Evolutionary conservation across 768 basidiomycete species (phyloP).

Genomic region (Leccinum uliginosum): DNA sequence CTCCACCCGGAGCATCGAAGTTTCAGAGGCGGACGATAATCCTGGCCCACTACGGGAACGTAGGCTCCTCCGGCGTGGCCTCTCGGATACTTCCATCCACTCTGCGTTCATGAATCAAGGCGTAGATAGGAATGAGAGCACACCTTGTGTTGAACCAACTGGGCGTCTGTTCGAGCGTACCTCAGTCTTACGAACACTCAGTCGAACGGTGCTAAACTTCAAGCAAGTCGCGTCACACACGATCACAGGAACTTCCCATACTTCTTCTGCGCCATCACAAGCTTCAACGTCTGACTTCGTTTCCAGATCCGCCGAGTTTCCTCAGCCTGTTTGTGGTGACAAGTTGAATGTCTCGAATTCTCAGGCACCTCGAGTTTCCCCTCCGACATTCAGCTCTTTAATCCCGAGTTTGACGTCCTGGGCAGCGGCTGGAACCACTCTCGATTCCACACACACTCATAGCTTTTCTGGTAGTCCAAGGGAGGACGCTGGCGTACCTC

Average conservation of each 20-base stretch:
- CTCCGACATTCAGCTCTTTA: constrained; percentile 23
- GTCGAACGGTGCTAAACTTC: constrained; percentile 51
- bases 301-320: neutral
- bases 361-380: constrained; percentile 19
- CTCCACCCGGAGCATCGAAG: constrained; percentile 22
- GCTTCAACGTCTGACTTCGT: constrained; percentile 10
- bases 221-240: constrained; percentile 31
- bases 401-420: constrained; percentile 35
- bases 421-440: constrained; percentile 25
- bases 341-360: constrained; percentile 10
- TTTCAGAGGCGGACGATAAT: constrained; percentile 39
- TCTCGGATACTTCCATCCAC: constrained; percentile 91
- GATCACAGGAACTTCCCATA: constrained; percentile 19
- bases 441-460: constrained; percentile 16
- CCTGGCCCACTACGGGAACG: constrained; percentile 58
- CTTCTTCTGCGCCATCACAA: constrained; percentile 6
- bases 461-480: constrained; percentile 5
- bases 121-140: constrained; percentile 24
- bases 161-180: constrained; percentile 37
- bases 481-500: constrained; percentile 21
- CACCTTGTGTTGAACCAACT: neutral
- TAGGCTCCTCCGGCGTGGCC: constrained; percentile 68
- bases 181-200: constrained; percentile 52
- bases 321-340: constrained; percentile 1
- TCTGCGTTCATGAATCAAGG: constrained; percentile 70